A percentile compares a stretch with the other conserved stretches of the same genome.
phyloP scores from a whole-genome alignment of 768 basidiomycete genomes.

The Russula emetica region DNA sequence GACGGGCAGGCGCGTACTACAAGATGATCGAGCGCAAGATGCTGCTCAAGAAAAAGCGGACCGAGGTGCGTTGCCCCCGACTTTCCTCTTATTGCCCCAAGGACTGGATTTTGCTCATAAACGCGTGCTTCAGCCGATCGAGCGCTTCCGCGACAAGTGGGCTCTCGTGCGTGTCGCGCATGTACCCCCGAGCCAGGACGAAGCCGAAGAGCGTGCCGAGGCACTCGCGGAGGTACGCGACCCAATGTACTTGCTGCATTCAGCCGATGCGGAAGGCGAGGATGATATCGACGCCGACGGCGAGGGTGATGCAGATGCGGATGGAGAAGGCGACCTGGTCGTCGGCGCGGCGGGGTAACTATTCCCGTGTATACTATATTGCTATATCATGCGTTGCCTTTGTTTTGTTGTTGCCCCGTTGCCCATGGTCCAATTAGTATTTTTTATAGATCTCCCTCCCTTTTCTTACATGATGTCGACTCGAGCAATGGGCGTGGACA shows the following conservation, averaged over 20 bases:
- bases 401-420: background rate
- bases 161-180: slow-evolving; percentile 72
- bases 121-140: slow-evolving; percentile 48
- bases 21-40: slow-evolving; percentile 88
- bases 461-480: slow-evolving; percentile 20
- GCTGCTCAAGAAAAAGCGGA: slow-evolving; percentile 78
- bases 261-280: slow-evolving; percentile 46
- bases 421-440: background rate
- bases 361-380: background rate
- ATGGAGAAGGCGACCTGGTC: slow-evolving; percentile 21
- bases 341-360: background rate
- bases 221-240: slow-evolving; percentile 73
- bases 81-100: background rate
- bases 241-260: slow-evolving; percentile 49
- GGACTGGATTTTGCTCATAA: slow-evolving; percentile 4
- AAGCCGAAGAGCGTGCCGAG: slow-evolving; percentile 74
- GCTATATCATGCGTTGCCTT: slow-evolving; percentile 4
- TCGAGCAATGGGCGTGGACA: slow-evolving; percentile 14
- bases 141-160: slow-evolving; percentile 78
- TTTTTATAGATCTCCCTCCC: background rate
- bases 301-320: slow-evolving; percentile 14
- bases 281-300: slow-evolving; percentile 62
- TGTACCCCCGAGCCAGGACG: slow-evolving; percentile 64
- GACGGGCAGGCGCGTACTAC: slow-evolving; percentile 65
- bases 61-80: slow-evolving; percentile 52